Percentiles rank a stretch among this genome's conserved stretches.
These are phyloP conservation scores for Blastobotrys buckinghamii DNA, from an alignment of 1,139 yeast species.

Conservation along the genomic window DNA sequence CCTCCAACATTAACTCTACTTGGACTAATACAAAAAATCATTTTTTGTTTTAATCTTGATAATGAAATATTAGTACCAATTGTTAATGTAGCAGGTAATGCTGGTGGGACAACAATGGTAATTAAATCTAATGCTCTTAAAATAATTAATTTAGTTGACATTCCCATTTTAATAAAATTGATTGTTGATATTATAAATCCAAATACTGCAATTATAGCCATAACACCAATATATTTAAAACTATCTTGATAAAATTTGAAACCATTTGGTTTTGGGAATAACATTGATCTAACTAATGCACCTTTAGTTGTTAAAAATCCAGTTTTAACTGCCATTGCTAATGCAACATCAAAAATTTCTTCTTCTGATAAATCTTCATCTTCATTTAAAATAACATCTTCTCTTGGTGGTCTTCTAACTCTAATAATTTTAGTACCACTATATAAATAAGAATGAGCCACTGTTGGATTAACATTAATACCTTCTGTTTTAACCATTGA, in stretches of 20 bases:
- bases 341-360: constrained; percentile 53
- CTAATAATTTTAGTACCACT: constrained; percentile 86
- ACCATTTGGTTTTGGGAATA: constrained; percentile 91
- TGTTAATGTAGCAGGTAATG: constrained; percentile 93
- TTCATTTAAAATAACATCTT: constrained; percentile 18
- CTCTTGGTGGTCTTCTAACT: constrained; percentile 51
- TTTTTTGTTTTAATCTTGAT: constrained; percentile 57
- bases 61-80: constrained; percentile 94
- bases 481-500: constrained; percentile 34
- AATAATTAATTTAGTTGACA: constrained; percentile 63
- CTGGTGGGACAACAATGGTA: constrained; percentile 98
- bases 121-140: constrained; percentile 88
- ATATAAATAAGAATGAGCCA: constrained; percentile 72
- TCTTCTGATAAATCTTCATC: constrained; percentile 7
- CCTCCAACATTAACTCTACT: constrained; percentile 93
- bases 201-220: constrained; percentile 76
- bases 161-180: constrained; percentile 71
- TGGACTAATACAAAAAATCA: constrained; percentile 87
- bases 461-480: constrained; percentile 53
- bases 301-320: constrained; percentile 97
- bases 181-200: constrained; percentile 84
- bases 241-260: constrained; percentile 93
- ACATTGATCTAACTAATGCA: constrained; percentile 88
- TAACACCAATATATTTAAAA: constrained; percentile 90
- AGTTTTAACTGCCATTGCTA: constrained; percentile 82